Conservation (phyloP, 805 yeast genomes). For the Pichia kluyveri region DNA sequence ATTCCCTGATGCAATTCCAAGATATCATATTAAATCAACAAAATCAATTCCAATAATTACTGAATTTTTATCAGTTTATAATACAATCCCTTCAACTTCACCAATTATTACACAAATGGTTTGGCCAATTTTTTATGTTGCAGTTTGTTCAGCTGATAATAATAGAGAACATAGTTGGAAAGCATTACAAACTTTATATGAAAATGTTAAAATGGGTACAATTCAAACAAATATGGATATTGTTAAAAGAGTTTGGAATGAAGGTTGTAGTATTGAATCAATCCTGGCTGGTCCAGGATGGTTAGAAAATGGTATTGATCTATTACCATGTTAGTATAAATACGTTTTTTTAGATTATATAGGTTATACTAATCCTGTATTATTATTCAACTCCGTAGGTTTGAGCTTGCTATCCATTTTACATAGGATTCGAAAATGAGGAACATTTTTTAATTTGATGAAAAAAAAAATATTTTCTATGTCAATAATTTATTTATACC, state of each 20-base stretch:
- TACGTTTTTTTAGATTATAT: not conserved
- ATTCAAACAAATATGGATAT: slow-evolving; percentile 33
- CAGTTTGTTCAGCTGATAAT: slow-evolving; percentile 28
- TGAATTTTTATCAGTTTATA: slow-evolving; percentile 42
- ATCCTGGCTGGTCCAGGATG: slow-evolving; percentile 35
- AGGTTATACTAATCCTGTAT: not conserved
- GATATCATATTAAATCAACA: slow-evolving; percentile 12
- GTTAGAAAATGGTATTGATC: slow-evolving; percentile 44
- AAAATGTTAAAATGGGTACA: slow-evolving; percentile 48
- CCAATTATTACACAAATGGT: slow-evolving; percentile 54
- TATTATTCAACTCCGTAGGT: too few relatives aligned
- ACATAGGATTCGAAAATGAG: too few relatives aligned
- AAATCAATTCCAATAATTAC: slow-evolving; percentile 26
- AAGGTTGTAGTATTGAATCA: slow-evolving; percentile 34
- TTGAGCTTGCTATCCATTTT: too few relatives aligned
- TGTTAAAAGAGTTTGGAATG: slow-evolving; percentile 38
- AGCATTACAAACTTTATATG: slow-evolving; percentile 34
- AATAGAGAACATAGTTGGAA: slow-evolving; percentile 25
- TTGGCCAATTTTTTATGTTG: slow-evolving; percentile 49
- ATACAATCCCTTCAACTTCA: slow-evolving; percentile 34
- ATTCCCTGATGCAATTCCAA: slow-evolving; percentile 8
- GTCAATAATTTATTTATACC: too few relatives aligned
- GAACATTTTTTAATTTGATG: too few relatives aligned
- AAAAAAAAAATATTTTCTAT: too few relatives aligned
- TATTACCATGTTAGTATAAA: slow-evolving; percentile 27